Evolutionary conservation across 805 yeast genomes (phyloP).

Genomic region (Ogataea paraovalis): DNA sequence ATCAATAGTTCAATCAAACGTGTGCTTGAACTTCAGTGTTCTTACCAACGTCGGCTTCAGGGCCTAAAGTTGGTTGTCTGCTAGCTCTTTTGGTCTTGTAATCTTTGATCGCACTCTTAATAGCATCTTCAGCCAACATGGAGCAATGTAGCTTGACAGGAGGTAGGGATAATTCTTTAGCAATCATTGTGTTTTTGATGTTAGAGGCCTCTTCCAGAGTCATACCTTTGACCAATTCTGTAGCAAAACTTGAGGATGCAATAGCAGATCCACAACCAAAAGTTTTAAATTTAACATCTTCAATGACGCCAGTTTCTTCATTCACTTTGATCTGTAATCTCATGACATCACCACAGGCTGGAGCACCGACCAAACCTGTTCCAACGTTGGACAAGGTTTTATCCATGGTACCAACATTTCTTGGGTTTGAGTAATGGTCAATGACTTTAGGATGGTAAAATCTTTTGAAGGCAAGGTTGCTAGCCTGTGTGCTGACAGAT

Average conservation of each 20-base stretch:
- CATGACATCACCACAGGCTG: conserved; percentile 99
- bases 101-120: conserved; percentile 94
- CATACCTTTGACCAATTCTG: conserved; percentile 94
- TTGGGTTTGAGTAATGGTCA: conserved; percentile 94
- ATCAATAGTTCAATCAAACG: background rate
- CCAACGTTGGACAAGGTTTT: conserved; percentile 77
- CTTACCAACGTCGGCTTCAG: conserved; percentile 37
- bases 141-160: conserved; percentile 98
- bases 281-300: conserved; percentile 95
- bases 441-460: conserved; percentile 89
- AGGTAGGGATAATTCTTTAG: conserved; percentile 89
- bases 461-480: conserved; percentile 21
- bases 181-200: conserved; percentile 91
- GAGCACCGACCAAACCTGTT: conserved; percentile 97
- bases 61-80: conserved; percentile 57
- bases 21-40: conserved; percentile 13
- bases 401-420: conserved; percentile 93
- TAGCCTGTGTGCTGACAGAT: background rate
- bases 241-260: conserved; percentile 92
- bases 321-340: conserved; percentile 91
- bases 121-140: conserved; percentile 98
- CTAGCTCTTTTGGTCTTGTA: conserved; percentile 74
- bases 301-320: conserved; percentile 84
- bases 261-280: conserved; percentile 99
- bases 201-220: conserved; percentile 88